A percentile compares a stretch with the other conserved stretches of the same genome.
Evolutionary conservation across 441 rosid genomes (phyloP).

Genomic region (Populus tomentosa): DNA sequence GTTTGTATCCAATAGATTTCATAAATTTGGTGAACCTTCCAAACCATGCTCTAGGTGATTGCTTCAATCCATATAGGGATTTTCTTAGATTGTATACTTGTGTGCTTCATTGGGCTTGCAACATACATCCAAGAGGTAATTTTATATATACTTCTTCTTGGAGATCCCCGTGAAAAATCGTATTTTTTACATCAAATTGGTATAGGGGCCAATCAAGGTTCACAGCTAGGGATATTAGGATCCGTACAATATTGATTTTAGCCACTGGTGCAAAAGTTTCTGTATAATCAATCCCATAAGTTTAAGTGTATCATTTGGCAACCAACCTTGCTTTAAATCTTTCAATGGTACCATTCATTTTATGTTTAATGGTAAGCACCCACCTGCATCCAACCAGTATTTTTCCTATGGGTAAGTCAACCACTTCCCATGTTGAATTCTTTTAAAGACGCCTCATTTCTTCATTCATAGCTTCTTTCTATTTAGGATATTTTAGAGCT

Average conservation of each 20-base stretch:
- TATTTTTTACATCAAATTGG: too few relatives aligned
- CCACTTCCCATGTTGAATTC: background rate
- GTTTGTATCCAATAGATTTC: too few relatives aligned
- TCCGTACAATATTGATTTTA: background rate
- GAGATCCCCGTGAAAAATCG: too few relatives aligned
- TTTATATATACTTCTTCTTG: background rate
- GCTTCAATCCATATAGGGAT: background rate
- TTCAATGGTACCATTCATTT: too few relatives aligned
- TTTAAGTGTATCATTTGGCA: too few relatives aligned
- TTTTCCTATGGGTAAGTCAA: background rate
- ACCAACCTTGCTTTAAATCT: too few relatives aligned
- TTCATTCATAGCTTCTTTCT: background rate
- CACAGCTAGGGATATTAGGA: background rate
- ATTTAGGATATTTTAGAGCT: background rate
- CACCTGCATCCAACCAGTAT: background rate
- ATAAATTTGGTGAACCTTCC: too few relatives aligned
- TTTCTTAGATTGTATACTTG: background rate
- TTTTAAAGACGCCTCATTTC: background rate
- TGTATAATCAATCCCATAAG: too few relatives aligned
- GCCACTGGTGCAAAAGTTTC: too few relatives aligned
- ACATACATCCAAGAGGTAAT: background rate
- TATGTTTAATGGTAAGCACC: background rate
- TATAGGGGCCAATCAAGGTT: background rate
- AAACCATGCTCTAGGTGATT: background rate
- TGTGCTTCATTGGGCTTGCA: background rate